Base-by-base conservation (phyloP, 345 rosid species). In the Odontarrhena argentea region DNA sequence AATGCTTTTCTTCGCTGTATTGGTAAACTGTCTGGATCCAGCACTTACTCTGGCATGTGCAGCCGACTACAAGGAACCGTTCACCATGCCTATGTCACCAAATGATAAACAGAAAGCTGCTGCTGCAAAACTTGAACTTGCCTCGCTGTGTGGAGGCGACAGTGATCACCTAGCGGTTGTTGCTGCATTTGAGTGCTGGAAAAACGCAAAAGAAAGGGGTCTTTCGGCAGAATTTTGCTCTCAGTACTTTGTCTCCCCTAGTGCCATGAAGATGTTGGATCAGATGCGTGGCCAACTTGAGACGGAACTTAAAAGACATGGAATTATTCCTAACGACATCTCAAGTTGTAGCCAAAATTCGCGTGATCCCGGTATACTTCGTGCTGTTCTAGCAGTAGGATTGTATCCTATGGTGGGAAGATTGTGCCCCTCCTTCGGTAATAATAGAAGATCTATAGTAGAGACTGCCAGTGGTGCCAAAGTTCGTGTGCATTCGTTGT, bases 11-110 rank as follows among this genome's bases (percentile, higher is more conserved):
- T 88, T 91, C 24, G 91, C 96, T 47, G 82, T 94, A 55, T 68
- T 94, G 77, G 84, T 94, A 81, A 85, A 88, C 79, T 91, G 96
- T 74, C 96, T 94, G 45, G 96, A 91, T 77, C 99, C 97, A 52
- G 96, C 99, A 47, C 79, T 94, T 77, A 94, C 99, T 38, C 60
- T 94, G 66, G 99, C 96, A 9, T 94, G 97, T 83, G 97, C 97
- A 58, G 82, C 89, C 5, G 96, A 94, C 78, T 87, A 79, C 71
- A 87, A 80, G 76, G 95, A 87, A 47, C 99, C 99, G 2, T 91
- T 91, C 53, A 86, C 87, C 35, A 79, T 88, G 65, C 96, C 99
- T 42, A 76, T 94, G 85, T 73, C 81, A 37, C 93, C 87, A 42
- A 52, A 53, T 76, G 93, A 86, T 66, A 94, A 80, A 80, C 82